These are phyloP conservation scores for Fusarium redolens DNA, from an alignment of 2,329 filamentous ascomycete species.

Conservation along the genomic window DNA sequence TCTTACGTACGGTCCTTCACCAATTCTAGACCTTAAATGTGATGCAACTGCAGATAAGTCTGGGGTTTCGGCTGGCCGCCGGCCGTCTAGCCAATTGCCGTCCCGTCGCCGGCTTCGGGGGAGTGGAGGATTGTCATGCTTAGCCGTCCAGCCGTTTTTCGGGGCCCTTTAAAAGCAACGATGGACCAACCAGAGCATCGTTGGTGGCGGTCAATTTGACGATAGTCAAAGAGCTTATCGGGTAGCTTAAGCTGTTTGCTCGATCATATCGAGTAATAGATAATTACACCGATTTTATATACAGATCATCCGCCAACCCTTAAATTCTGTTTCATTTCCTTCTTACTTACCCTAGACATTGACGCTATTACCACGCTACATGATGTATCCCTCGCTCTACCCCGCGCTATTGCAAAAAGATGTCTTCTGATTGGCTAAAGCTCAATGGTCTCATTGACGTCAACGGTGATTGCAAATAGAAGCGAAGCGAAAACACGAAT, in stretches of 20 bases:
- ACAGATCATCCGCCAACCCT: background rate
- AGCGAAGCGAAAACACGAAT: slow-evolving; percentile 5
- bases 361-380: slow-evolving; percentile 34
- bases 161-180: background rate
- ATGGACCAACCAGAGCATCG: slow-evolving; percentile 8
- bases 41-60: background rate
- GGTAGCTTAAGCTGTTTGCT: slow-evolving; percentile 21
- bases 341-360: slow-evolving; percentile 12
- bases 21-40: background rate
- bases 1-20: slow-evolving; percentile 11
- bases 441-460: slow-evolving; percentile 40
- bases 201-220: background rate
- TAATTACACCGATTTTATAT: background rate
- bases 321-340: background rate
- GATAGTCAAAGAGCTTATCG: slow-evolving; percentile 25
- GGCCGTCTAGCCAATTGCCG: background rate
- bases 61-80: slow-evolving; percentile 13
- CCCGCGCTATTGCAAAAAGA: slow-evolving; percentile 42
- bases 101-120: slow-evolving; percentile 23
- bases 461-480: slow-evolving; percentile 19
- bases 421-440: slow-evolving; percentile 41
- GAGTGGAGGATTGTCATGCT: slow-evolving; percentile 22
- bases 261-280: slow-evolving; percentile 39
- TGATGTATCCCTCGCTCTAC: slow-evolving; percentile 34
- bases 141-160: slow-evolving; percentile 20